Conservation (phyloP, 2,329 filamentous ascomycete genomes). For the Aureobasidium zeae region DNA sequence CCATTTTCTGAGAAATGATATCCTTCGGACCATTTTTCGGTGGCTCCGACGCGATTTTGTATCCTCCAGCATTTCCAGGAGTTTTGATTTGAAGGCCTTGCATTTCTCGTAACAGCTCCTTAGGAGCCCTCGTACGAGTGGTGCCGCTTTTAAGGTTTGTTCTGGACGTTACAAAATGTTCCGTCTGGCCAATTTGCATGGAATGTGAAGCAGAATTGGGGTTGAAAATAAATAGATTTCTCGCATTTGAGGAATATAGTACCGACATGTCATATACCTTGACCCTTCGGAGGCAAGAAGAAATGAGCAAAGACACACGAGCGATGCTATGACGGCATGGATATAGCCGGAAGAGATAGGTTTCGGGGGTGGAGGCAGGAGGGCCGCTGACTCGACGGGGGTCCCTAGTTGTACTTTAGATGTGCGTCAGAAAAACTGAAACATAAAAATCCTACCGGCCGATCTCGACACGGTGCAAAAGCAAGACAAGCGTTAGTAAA, state of each 20-base stretch:
- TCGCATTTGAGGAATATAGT: slow-evolving; percentile 8
- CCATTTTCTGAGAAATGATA: too few relatives aligned
- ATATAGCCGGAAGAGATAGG: slow-evolving; percentile 5
- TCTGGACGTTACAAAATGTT: slow-evolving; percentile 7
- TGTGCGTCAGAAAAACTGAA: slow-evolving; percentile 7
- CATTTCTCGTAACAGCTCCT: slow-evolving; percentile 5
- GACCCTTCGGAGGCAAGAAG: too few relatives aligned
- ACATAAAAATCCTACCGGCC: slow-evolving; percentile 10
- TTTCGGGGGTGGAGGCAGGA: background rate
- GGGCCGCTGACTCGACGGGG: slow-evolving; percentile 12
- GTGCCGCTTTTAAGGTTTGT: background rate
- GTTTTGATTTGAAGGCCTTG: slow-evolving; percentile 13
- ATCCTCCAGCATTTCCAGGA: background rate
- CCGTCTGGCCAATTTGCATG: slow-evolving; percentile 3
- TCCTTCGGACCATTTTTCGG: background rate
- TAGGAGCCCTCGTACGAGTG: slow-evolving; percentile 3
- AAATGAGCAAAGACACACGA: too few relatives aligned
- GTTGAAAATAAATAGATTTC: slow-evolving; percentile 3
- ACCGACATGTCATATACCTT: too few relatives aligned
- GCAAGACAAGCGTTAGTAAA: slow-evolving; percentile 5
- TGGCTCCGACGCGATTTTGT: background rate
- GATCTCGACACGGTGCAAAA: slow-evolving; percentile 7
- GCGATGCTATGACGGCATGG: slow-evolving; percentile 15
- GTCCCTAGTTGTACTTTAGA: slow-evolving; percentile 1
- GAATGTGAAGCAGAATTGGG: slow-evolving; percentile 11